Base-by-base conservation (phyloP, 169 alveolate species). In the Plasmodium reichenowi region DNA sequence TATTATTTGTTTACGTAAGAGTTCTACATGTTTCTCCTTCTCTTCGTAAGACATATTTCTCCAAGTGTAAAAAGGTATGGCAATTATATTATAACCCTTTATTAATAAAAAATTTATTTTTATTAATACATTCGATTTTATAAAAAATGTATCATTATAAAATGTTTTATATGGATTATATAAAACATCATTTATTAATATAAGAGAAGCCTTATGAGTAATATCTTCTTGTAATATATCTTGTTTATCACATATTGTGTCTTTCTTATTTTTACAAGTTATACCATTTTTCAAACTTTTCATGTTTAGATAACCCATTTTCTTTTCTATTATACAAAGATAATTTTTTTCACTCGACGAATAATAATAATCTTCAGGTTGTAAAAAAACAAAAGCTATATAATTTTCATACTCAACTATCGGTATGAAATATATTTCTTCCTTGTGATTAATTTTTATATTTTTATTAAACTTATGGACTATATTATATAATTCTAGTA, bases 21-120 rank as follows among this genome's bases (percentile, higher is more conserved):
- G 22, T 13, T 24, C 2, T 43, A 83, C 47, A 22, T 66, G 29
- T 17, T 43, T 29, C 20, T 24, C 1, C 63, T 83, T 83, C 9
- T 83, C 85, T 26, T 56, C 85, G 22, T 54, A 68, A 83, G 26
- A 56, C 91, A 83, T 58, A 45, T 85, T 68, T 22, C 83, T 67
- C 91, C 91, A 83, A 22, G 66, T 48, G 67, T 70, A 83, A 83
- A 83, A 83, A 24, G 91, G 91, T 38, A 83, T 83, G 9, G 86
- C 91, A 6, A 83, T 58, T 83, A 83, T 59, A 50, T 26, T 48
- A 47, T 83, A 83, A 0, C 91, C 91, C 54, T 67, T 83, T 43
- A 71, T 83, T 72, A 83, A 66, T 26, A 83, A 83, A 60, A 68
- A 83, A 83, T 83, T 83, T 68, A 83, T 83, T 83, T 68, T 54